Evolutionary conservation across 768 basidiomycete genomes (phyloP), one percentile per base, ranked within the genome.

Genomic region (Agrocybe praecox): DNA sequence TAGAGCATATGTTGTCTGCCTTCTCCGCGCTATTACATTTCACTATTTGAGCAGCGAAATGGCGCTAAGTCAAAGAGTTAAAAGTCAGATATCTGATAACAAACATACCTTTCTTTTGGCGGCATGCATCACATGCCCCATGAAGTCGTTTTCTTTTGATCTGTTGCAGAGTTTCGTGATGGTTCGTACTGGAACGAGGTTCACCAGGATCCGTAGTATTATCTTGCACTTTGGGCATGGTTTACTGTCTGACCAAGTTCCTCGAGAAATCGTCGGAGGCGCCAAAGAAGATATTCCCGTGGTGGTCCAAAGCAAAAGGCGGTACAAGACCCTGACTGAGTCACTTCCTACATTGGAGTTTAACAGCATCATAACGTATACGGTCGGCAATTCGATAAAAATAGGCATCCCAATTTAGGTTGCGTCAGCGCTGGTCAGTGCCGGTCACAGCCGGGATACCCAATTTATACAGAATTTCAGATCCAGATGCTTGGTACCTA

Each of bases 21-120:
- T 80, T 83, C 54, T 77, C 80, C 18, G 83, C 82, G 61, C 87
- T 88, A 57, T 89, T 83, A 79, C 78, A 80, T 71, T 75, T 74
- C 46, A 76, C 77, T 79, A 56, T 24, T 29, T 18, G 23, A 32
- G 4, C 36, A 40, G 14, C 12, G 36, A 40, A n/a, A n/a, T n/a
- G n/a, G 36, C 26, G 18, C 53, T 54, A 42, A 23, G 55, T 58
- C 18, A 65, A 36, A 26, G 36, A 22, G n/a, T n/a, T 47, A 53
- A 50, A 56, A 18, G 29, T 32, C 22, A 52, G 53, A 18, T 24
- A 22, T 7, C 14, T 32, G 40, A 12, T 50, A 12, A 12, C 26
- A 36, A 2, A 45, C 62, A 43, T 60, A 78, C 78, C 72, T 68
- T 80, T 82, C 64, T 75, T 74, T 58, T 68, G 72, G 32, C 77